phyloP scores from a whole-genome alignment of 176 grass and related monocot species.

The Hyparrhenia diplandra region DNA sequence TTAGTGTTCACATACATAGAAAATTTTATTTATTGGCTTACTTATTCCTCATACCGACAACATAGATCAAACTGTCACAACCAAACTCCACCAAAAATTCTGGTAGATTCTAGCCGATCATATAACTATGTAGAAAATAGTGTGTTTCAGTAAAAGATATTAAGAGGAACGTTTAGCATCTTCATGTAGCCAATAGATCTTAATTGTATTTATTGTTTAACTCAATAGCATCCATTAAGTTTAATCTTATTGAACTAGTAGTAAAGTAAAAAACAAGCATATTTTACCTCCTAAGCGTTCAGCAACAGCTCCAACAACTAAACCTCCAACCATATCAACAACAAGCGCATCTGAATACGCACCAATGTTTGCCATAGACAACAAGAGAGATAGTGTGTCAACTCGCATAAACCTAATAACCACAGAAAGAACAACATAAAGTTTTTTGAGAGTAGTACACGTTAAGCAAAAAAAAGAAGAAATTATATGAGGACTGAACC shows the following conservation, averaged over 20 bases:
- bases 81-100: background rate
- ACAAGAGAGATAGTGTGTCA: conserved; percentile 76
- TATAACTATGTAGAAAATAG: background rate
- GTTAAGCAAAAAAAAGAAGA: background rate
- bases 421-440: conserved; percentile 15
- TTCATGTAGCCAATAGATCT: background rate
- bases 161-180: background rate
- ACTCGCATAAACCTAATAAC: conserved; percentile 87
- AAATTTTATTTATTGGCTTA: background rate
- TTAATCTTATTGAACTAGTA: background rate
- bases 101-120: background rate
- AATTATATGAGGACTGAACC: conserved; percentile 6
- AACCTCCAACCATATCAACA: conserved; percentile 89
- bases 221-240: background rate
- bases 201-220: background rate
- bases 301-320: conserved; percentile 75
- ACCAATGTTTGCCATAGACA: conserved; percentile 85
- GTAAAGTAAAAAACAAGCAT: conserved; percentile 14
- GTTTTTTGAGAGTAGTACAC: conserved; percentile 1
- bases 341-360: conserved; percentile 80
- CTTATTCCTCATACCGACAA: background rate
- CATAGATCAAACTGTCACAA: background rate
- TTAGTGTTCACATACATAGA: background rate
- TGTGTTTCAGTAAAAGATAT: background rate
- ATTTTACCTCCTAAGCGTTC: conserved; percentile 82